These are phyloP conservation scores for Gastrodia elata DNA, from an alignment of 106 monocot species.

Conservation along the genomic window DNA sequence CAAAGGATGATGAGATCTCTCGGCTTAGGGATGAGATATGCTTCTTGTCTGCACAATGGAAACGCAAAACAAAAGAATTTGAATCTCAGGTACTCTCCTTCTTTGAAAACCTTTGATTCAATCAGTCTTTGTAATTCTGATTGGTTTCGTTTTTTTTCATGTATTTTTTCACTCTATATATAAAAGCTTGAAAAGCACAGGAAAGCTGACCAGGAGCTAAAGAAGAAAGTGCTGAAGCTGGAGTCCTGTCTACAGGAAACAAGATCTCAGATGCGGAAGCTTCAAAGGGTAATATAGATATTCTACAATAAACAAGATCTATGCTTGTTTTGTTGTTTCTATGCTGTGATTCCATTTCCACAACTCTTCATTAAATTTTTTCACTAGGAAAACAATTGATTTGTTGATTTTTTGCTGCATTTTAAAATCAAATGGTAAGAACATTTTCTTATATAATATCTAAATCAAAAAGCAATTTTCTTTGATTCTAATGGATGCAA, in stretches of 20 bases:
- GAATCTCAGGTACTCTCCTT: constrained; percentile 51
- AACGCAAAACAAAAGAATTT: constrained; percentile 69
- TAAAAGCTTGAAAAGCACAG: constrained; percentile 66
- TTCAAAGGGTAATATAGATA: constrained; percentile 91
- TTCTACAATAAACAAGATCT: too few species aligned
- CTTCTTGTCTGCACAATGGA: constrained; percentile 75
- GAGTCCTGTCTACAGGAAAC: constrained; percentile 93
- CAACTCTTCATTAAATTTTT: neutral
- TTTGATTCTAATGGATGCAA: neutral
- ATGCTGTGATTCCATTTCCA: neutral
- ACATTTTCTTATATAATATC: neutral
- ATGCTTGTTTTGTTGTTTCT: neutral
- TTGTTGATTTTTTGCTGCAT: too few species aligned
- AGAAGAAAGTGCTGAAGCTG: constrained; percentile 81
- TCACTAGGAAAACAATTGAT: neutral
- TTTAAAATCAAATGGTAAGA: too few species aligned
- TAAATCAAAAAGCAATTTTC: neutral
- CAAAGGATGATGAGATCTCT: constrained; percentile 72
- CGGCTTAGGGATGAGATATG: constrained; percentile 80
- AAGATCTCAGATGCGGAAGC: constrained; percentile 61
- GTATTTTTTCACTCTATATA: neutral
- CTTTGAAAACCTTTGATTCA: neutral
- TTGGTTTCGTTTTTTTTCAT: neutral
- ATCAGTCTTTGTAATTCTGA: constrained; percentile 5
- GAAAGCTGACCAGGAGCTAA: constrained; percentile 80